These are phyloP conservation scores for Thecamonas trahens DNA, from an alignment of 78 protist genomes.

Conservation along the genomic window DNA sequence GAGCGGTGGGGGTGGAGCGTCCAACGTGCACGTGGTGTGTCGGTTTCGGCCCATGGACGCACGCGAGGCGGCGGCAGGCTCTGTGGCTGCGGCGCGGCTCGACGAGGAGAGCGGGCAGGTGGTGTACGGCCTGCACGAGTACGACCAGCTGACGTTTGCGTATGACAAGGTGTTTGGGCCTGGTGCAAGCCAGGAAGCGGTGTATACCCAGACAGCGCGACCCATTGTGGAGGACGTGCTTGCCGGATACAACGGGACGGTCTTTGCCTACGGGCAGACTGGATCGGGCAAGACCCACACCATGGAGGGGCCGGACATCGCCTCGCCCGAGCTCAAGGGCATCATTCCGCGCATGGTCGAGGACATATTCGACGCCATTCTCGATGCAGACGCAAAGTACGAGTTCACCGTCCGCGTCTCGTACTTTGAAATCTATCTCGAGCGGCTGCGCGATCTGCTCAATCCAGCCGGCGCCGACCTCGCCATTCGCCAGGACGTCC, in stretches of 20 bases:
- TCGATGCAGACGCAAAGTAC: not conserved
- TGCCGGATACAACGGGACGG: slow-evolving; percentile 43
- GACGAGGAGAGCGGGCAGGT: too few relatives aligned
- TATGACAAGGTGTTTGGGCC: not conserved
- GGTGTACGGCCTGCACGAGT: not conserved
- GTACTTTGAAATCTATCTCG: slow-evolving; percentile 52
- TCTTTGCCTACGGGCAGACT: slow-evolving; percentile 62
- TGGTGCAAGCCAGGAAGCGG: not conserved
- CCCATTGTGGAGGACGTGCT: slow-evolving; percentile 24
- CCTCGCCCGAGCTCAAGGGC: not conserved
- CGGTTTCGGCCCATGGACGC: too few relatives aligned
- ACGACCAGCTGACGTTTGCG: not conserved
- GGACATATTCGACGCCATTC: not conserved
- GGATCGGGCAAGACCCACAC: slow-evolving; percentile 68
- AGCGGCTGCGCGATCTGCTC: slow-evolving; percentile 32
- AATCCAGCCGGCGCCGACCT: not conserved
- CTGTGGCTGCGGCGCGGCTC: too few relatives aligned
- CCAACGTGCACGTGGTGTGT: too few relatives aligned
- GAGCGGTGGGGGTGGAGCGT: too few relatives aligned
- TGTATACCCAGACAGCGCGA: slow-evolving; percentile 12
- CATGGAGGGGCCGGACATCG: slow-evolving; percentile 28
- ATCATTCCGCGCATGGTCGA: slow-evolving; percentile 11
- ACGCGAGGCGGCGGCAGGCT: too few relatives aligned
- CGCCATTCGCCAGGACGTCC: not conserved
- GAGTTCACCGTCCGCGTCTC: slow-evolving; percentile 12